A percentile compares a stretch with the other conserved stretches of the same genome.
Conservation (phyloP, 2,329 filamentous ascomycete species). For the Hypomyces perniciosus region DNA sequence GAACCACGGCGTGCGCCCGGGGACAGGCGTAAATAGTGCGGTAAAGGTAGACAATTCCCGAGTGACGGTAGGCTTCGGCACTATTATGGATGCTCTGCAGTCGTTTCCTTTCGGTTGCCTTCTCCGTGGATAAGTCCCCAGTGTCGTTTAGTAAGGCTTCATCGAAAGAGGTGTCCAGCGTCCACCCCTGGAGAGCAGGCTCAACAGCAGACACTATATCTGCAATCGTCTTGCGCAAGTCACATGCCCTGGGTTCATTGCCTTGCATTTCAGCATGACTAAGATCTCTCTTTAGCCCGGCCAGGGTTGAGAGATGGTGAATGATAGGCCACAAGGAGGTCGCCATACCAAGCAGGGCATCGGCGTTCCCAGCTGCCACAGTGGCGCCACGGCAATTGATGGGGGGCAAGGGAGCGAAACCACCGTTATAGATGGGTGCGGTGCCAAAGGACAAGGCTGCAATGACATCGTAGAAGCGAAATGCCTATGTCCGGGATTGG, state of each 20-base stretch:
- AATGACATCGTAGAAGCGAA: constrained; percentile 61
- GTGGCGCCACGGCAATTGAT: constrained; percentile 38
- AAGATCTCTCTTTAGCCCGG: constrained; percentile 47
- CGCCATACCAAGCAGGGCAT: constrained; percentile 55
- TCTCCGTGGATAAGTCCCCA: constrained; percentile 20
- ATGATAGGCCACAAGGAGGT: constrained; percentile 59
- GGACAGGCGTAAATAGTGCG: constrained; percentile 46
- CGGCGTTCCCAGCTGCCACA: constrained; percentile 47
- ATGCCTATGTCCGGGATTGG: constrained; percentile 40
- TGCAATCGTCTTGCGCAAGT: constrained; percentile 45
- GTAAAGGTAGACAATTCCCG: constrained; percentile 52
- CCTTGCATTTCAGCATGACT: constrained; percentile 38
- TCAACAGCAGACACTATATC: constrained; percentile 50
- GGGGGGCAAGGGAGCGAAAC: constrained; percentile 41
- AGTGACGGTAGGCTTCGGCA: constrained; percentile 55
- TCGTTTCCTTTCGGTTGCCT: constrained; percentile 16
- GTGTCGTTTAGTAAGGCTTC: constrained; percentile 17
- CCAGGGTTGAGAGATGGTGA: constrained; percentile 52
- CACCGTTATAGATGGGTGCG: constrained; percentile 45
- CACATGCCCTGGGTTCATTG: constrained; percentile 39
- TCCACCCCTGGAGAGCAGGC: constrained; percentile 49
- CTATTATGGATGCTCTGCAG: constrained; percentile 53
- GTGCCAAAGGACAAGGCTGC: constrained; percentile 56
- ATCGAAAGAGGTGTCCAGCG: constrained; percentile 42
- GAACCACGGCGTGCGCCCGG: constrained; percentile 44